phyloP scores from a whole-genome alignment of 1,139 yeast species.

The Hyphopichia khmerensis region DNA sequence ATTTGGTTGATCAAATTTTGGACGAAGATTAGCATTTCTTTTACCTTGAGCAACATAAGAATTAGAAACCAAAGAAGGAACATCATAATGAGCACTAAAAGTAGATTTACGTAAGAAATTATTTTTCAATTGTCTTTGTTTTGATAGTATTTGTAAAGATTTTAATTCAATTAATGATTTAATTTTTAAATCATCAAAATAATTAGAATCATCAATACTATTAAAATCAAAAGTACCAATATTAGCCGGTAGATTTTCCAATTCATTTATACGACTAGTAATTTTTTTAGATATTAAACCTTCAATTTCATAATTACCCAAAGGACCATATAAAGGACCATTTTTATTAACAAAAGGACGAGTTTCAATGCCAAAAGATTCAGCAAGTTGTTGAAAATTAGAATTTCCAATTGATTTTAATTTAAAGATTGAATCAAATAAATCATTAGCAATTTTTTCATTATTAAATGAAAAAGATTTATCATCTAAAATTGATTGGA shows the following conservation, averaged over 20 bases:
- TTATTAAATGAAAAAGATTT: background rate
- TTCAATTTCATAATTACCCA: conserved; percentile 48
- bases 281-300: conserved; percentile 54
- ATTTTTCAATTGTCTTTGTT: conserved; percentile 84
- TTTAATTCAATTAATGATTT: conserved; percentile 79
- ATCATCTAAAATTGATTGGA: conserved; percentile 23
- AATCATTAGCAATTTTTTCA: conserved; percentile 8
- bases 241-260: conserved; percentile 76
- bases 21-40: conserved; percentile 64
- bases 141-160: conserved; percentile 71
- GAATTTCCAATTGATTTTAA: conserved; percentile 5
- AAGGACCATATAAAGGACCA: conserved; percentile 25
- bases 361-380: conserved; percentile 30
- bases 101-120: conserved; percentile 67
- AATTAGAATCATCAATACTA: conserved; percentile 27
- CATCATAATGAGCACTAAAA: conserved; percentile 56
- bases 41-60: conserved; percentile 59
- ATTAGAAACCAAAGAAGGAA: conserved; percentile 45
- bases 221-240: conserved; percentile 58
- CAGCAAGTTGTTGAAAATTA: conserved; percentile 30
- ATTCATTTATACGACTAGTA: conserved; percentile 67
- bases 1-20: conserved; percentile 57
- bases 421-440: conserved; percentile 7
- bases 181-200: conserved; percentile 54
- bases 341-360: conserved; percentile 20